Evolutionary conservation across 2,329 filamentous ascomycete species (phyloP), one percentile per base, ranked within the genome.

Genomic region (Sporothrix schenckii): DNA sequence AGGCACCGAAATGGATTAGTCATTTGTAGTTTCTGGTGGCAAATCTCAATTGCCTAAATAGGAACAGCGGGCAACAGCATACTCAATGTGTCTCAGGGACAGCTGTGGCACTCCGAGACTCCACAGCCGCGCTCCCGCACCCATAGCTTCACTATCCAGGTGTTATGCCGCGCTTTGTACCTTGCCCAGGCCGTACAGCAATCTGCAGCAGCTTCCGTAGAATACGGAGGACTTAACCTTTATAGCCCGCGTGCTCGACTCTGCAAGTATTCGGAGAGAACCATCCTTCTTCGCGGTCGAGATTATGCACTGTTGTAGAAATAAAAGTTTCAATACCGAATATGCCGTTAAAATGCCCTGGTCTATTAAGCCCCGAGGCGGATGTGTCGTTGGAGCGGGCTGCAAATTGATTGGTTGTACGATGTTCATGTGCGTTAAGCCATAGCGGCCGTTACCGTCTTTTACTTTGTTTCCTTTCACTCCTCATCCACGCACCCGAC

Each of bases 1-100:
- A 69, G 67, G 67, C 67, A 67, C 10, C 19, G 56, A 52, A 6
- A 34, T 34, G 34, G 34, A 34, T 66, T 67, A 54, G 65, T 56
- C 65, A 67, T 27, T 7, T 3, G 19, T 2, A 7, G 30, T 3
- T n/a, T 3, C 4, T 24, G 21, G 63, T 39, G 65, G 63, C 63
- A 34, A 66, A 67, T 27, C 34, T 21, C n/a, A 65, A 53, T 19
- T 53, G 49, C 65, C 65, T 54, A n/a, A 65, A 50, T 50, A 9
- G 58, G 58, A 21, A 30, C 58, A 52, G 49, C 11, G 50, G 13
- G n/a, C 3, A 10, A 44, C 34, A 34, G 34, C 34, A 5, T 34
- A 30, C 27, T 30, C 27, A 30, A 30, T 30, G 27, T 4, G 27
- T 27, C 27, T 30, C 27, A 30, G 27, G 27, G 2, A 30, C 27